Evolutionary conservation across 768 basidiomycete genomes (phyloP), one percentile per base, ranked within the genome.

Genomic region (Pulveroboletus frians): DNA sequence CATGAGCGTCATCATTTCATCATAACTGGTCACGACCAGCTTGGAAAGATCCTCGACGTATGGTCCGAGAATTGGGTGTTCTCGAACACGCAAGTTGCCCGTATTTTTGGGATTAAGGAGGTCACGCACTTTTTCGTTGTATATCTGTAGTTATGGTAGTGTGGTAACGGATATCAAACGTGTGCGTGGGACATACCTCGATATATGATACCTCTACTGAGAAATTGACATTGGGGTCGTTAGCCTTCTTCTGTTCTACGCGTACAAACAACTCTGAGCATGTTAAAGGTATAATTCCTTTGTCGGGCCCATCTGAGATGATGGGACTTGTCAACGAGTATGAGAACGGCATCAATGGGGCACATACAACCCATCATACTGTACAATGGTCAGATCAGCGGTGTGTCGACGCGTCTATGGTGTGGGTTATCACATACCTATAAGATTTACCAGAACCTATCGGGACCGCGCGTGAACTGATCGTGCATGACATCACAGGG

Each of bases 1-100:
- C 95, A 98, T 98, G 64, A 99, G 85, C 5, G 86, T 92, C 88
- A 96, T 95, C 88, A 99, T 96, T 66, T 96, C 95, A 27, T 88
- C 81, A 65, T 94, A 98, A 67, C 77, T 87, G 63, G 80, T 84
- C 39, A 98, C 96, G 26, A 85, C 85, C 47, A 98, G 81, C 69
- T 92, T 92, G 61, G 91, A 92, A 49, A 99, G 76, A 72, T 95
- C 92, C 71, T 99, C 96, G 44, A 99, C 96, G 66, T 99, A 99
- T n/a, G 96, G 95, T 5, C 93, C 93, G 44, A 92, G 70, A 67
- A 82, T 91, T 13, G 96, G 96, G 65, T 98, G 96, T 71, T 99
- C 96, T 59, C 96, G 86, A 50, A 99, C 96, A 64, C 92, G 84
- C 46, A 99, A 79, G 65, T 96, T 95, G 50, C 94, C 92, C 23